Conservation (phyloP, 2,329 filamentous ascomycete species). For the Arthrobotrys megalospora region DNA sequence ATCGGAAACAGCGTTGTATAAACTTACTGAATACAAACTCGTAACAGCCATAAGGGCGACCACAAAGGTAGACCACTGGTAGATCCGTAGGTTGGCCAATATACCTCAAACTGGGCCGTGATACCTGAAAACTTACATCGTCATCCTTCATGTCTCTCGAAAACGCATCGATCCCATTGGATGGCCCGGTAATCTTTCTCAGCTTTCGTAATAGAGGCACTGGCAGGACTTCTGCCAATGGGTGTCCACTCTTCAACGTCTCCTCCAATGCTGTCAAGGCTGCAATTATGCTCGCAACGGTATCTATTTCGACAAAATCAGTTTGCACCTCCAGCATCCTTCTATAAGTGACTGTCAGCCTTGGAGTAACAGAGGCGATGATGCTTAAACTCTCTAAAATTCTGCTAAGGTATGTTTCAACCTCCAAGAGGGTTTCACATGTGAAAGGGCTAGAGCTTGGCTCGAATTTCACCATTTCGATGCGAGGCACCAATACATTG, state of each 20-base stretch:
- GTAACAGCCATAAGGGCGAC: constrained; percentile 48
- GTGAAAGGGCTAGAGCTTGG: constrained; percentile 68
- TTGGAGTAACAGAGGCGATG: constrained; percentile 66
- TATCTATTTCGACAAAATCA: constrained; percentile 69
- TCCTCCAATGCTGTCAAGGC: constrained; percentile 70
- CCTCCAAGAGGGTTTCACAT: constrained; percentile 65
- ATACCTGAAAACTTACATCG: constrained; percentile 28
- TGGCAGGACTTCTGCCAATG: constrained; percentile 70
- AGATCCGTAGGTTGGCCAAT: constrained; percentile 15
- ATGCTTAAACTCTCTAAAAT: constrained; percentile 66
- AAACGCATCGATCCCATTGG: constrained; percentile 24
- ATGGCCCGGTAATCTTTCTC: constrained; percentile 34
- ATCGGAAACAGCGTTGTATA: too few relatives aligned
- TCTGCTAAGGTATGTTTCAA: constrained; percentile 66
- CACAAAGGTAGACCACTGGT: constrained; percentile 43
- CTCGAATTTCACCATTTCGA: constrained; percentile 67
- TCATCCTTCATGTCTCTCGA: constrained; percentile 41
- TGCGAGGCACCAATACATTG: constrained; percentile 65
- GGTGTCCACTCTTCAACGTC: constrained; percentile 69
- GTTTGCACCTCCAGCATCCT: constrained; percentile 66
- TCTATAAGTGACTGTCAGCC: constrained; percentile 68
- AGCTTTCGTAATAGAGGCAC: constrained; percentile 69
- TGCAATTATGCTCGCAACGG: constrained; percentile 72
- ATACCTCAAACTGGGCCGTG: not conserved
- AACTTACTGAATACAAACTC: constrained; percentile 50